These are phyloP conservation scores for Fusarium phyllophilum DNA, from an alignment of 2,329 filamentous ascomycete species.

Conservation along the genomic window DNA sequence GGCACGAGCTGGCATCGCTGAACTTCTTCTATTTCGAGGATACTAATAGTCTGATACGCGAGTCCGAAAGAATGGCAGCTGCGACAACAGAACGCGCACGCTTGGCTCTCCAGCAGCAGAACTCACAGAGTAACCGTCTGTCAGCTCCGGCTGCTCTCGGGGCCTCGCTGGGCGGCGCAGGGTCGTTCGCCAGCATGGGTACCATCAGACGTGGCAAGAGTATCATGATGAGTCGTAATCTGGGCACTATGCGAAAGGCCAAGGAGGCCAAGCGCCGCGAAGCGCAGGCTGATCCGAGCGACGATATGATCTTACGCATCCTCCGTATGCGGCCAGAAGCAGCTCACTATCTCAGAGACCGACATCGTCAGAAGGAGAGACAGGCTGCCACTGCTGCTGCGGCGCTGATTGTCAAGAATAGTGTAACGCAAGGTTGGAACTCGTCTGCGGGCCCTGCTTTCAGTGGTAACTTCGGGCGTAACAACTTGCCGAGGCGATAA, in stretches of 20 bases:
- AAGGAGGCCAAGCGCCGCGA: conserved; percentile 97
- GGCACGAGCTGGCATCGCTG: conserved; percentile 93
- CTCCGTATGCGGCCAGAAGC: conserved; percentile 95
- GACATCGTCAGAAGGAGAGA: conserved; percentile 92
- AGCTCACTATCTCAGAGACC: conserved; percentile 84
- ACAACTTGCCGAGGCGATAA: conserved; percentile 60
- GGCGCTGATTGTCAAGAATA: conserved; percentile 94
- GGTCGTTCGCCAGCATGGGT: conserved; percentile 71
- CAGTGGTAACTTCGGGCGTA: conserved; percentile 57
- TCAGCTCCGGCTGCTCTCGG: conserved; percentile 70
- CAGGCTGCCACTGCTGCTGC: conserved; percentile 90
- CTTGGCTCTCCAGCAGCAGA: conserved; percentile 68
- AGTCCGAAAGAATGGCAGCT: conserved; percentile 95
- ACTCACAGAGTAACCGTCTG: conserved; percentile 67
- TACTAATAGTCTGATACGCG: conserved; percentile 89
- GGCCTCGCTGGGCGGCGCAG: conserved; percentile 48
- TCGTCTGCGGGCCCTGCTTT: conserved; percentile 46
- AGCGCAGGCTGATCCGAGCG: conserved; percentile 93
- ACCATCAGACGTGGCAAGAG: conserved; percentile 75
- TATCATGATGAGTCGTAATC: conserved; percentile 93
- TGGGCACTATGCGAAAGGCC: conserved; percentile 94
- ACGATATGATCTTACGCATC: conserved; percentile 97
- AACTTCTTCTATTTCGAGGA: conserved; percentile 99
- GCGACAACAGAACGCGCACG: conserved; percentile 82
- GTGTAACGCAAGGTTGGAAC: conserved; percentile 71